A percentile compares a stretch with the other conserved stretches of the same genome.
Conservation (phyloP, 768 basidiomycete genomes). For the Collybiopsis confluens region DNA sequence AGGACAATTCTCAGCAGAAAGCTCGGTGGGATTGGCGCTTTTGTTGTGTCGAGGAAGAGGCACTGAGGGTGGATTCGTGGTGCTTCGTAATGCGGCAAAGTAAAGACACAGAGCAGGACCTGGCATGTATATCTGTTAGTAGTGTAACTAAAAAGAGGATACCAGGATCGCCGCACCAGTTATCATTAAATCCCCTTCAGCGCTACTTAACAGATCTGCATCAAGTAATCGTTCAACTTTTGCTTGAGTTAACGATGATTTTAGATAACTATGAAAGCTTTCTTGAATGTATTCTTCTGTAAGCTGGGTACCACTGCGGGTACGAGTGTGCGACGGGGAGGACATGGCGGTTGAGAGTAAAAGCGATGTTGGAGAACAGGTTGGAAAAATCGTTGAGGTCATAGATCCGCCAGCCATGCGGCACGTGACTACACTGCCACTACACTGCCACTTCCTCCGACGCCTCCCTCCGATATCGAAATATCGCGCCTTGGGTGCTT, state of each 20-base stretch:
- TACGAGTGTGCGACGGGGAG: slow-evolving; percentile 1
- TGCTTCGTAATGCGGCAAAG: slow-evolving; percentile 76
- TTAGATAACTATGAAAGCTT: slow-evolving; percentile 79
- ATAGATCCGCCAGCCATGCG: too few relatives aligned
- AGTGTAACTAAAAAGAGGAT: neutral
- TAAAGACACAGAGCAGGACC: slow-evolving; percentile 82
- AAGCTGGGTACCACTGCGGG: slow-evolving; percentile 27
- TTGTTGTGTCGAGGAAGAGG: slow-evolving; percentile 64
- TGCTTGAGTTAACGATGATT: slow-evolving; percentile 73
- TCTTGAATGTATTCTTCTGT: slow-evolving; percentile 69
- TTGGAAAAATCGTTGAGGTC: too few relatives aligned
- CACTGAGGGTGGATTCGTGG: slow-evolving; percentile 74
- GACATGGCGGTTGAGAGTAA: neutral
- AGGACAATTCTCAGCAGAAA: slow-evolving; percentile 69
- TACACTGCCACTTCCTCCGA: too few relatives aligned
- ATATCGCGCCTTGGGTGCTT: too few relatives aligned
- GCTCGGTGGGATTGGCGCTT: slow-evolving; percentile 43
- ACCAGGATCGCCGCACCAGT: slow-evolving; percentile 52
- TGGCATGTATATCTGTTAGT: slow-evolving; percentile 16
- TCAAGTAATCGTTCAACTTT: slow-evolving; percentile 73
- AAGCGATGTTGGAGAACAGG: too few relatives aligned
- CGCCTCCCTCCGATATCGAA: too few relatives aligned
- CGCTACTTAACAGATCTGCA: slow-evolving; percentile 67
- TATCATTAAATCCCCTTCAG: slow-evolving; percentile 83
- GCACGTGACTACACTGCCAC: too few relatives aligned